Base-by-base conservation (phyloP, 169 alveolate species). In the Cystoisospora suis region DNA sequence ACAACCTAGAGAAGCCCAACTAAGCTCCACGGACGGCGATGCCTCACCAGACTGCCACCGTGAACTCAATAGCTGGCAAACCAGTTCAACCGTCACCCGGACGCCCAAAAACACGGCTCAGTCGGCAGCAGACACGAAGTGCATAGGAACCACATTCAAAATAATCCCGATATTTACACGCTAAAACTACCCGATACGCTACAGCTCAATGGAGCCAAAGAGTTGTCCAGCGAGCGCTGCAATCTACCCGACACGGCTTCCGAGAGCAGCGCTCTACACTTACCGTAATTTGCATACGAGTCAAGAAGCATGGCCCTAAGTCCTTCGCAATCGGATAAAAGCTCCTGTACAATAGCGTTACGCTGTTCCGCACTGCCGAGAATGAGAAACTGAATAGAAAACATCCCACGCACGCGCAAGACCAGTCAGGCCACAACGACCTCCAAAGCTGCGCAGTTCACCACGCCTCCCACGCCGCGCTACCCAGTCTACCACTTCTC, bases 241-340 rank as follows among this genome's bases (percentile, higher is more conserved):
- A n/a, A n/a, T n/a, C n/a, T n/a, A n/a, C n/a, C n/a, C n/a, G n/a
- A n/a, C n/a, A n/a, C n/a, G n/a, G n/a, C n/a, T n/a, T n/a, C n/a
- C n/a, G n/a, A n/a, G n/a, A n/a, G n/a, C n/a, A n/a, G n/a, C n/a
- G n/a, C n/a, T n/a, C n/a, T n/a, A n/a, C n/a, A n/a, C 87, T 70
- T 93, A 75, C 95, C 98, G 87, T 96, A 96, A 93, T 96, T 96
- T 6, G 97, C 98, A 81, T 89, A 96, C 44, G 94, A 94, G 72
- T 96, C 98, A 34, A 95, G 90, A 27, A 96, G 93, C 29, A 96
- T 85, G 49, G 91, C 94, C 72, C 92, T 93, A 45, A 96, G 80
- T 9, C 89, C 87, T 12, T 93, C 94, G 45, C 95, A 94, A 58
- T 92, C 96, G 47, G 95, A 93, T 69, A 95, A 93, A 36, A 96